Conservation (phyloP, 768 basidiomycete species). For the Suillus tomentosus region DNA sequence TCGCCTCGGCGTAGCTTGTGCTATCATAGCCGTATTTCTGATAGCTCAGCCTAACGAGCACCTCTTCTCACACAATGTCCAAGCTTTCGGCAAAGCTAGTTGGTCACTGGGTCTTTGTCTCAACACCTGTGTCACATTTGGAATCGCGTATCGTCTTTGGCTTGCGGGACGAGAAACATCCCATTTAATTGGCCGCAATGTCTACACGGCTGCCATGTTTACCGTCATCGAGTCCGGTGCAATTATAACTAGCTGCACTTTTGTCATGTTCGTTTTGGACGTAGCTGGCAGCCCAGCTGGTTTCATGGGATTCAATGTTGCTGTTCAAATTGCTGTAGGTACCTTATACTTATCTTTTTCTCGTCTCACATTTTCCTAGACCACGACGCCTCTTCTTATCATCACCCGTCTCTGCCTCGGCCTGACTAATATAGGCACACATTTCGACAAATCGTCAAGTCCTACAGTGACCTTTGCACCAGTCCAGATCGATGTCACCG, state of each 20-base stretch:
- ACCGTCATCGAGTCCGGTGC: slow-evolving; percentile 25
- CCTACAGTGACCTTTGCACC: slow-evolving; percentile 5
- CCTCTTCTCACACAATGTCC: slow-evolving; percentile 9
- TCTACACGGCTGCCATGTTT: slow-evolving; percentile 18
- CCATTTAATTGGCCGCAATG: background rate
- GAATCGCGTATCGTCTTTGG: slow-evolving; percentile 22
- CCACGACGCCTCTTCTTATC: slow-evolving; percentile 20
- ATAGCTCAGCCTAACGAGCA: background rate
- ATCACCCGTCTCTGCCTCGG: slow-evolving; percentile 21
- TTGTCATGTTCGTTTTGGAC: slow-evolving; percentile 18
- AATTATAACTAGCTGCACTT: slow-evolving; percentile 17
- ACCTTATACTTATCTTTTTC: slow-evolving; percentile 1
- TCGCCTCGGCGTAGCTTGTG: slow-evolving; percentile 5
- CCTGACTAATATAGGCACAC: slow-evolving; percentile 11
- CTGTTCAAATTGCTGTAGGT: slow-evolving; percentile 20
- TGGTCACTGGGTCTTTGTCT: slow-evolving; percentile 20
- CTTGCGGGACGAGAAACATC: background rate
- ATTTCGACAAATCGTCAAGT: background rate
- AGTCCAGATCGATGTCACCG: slow-evolving; percentile 6
- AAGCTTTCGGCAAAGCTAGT: slow-evolving; percentile 13
- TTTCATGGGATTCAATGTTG: slow-evolving; percentile 13
- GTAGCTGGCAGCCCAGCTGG: slow-evolving; percentile 10
- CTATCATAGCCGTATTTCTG: slow-evolving; percentile 4
- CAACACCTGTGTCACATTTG: slow-evolving; percentile 17
- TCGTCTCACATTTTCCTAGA: slow-evolving; percentile 12